A percentile compares a stretch with the other conserved stretches of the same genome.
Evolutionary conservation across 179 eudicot genomes (phyloP).

Genomic region (Nepenthes alata): DNA sequence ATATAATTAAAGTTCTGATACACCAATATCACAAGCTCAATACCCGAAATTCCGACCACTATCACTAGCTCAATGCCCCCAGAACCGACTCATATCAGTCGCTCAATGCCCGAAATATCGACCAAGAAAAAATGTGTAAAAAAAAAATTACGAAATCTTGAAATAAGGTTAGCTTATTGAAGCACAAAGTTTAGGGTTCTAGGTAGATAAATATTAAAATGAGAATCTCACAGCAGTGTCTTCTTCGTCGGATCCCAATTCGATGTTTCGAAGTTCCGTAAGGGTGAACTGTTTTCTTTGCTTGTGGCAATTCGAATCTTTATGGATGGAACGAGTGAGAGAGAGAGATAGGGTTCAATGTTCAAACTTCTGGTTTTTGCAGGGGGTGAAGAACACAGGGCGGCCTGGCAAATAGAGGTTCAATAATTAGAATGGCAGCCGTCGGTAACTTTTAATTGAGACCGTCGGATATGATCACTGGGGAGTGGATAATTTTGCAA

Average conservation of each 20-base stretch:
- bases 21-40: too few species aligned
- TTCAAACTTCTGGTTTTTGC: slow-evolving; percentile 1
- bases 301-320: slow-evolving; percentile 2
- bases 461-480: slow-evolving; percentile 1
- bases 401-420: slow-evolving; percentile 1
- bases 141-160: neutral
- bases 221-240: slow-evolving; percentile 23
- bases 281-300: slow-evolving; percentile 14
- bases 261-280: slow-evolving; percentile 28
- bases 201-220: neutral
- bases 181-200: neutral
- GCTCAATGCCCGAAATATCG: too few species aligned
- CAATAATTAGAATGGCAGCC: slow-evolving; percentile 1
- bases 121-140: neutral
- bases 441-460: slow-evolving; percentile 2
- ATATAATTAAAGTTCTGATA: too few species aligned
- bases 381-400: neutral
- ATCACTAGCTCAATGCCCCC: too few species aligned
- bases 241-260: slow-evolving; percentile 25
- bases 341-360: slow-evolving; percentile 17
- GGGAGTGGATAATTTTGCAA: too few species aligned
- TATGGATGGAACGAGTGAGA: neutral
- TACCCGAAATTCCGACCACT: too few species aligned
- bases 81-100: too few species aligned
- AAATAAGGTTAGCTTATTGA: neutral